These are phyloP conservation scores for Lactuca saligna DNA, from an alignment of 129 eudicot species.

Conservation along the genomic window DNA sequence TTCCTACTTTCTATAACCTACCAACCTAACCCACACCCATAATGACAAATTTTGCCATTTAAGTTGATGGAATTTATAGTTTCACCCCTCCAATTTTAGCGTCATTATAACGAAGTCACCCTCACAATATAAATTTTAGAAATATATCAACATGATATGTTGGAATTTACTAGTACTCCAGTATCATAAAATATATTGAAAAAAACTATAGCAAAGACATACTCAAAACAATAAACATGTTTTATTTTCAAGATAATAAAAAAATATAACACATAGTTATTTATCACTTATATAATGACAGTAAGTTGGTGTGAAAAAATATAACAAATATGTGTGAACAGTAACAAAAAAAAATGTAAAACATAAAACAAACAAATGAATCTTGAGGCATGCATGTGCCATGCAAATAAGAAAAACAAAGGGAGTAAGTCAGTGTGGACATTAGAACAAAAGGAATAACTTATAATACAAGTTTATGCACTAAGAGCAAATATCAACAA, in stretches of 20 bases:
- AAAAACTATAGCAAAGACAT: background rate
- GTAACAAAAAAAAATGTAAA: no score
- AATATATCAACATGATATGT: background rate
- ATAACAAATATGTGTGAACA: no score
- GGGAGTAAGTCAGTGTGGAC: no score
- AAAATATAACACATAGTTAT: background rate
- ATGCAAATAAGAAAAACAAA: no score
- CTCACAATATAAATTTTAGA: background rate
- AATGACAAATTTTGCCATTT: slow-evolving; percentile 9
- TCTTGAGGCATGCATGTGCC: no score
- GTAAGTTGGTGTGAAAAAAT: no score
- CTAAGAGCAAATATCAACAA: no score
- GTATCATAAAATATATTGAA: background rate
- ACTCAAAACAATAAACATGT: background rate
- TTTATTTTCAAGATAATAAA: no score
- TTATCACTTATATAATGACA: no score
- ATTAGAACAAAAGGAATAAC: no score
- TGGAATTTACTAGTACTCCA: background rate
- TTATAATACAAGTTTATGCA: no score
- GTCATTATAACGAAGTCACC: background rate
- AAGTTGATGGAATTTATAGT: background rate
- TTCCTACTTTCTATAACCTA: slow-evolving; percentile 24
- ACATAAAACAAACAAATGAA: no score
- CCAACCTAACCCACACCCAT: slow-evolving; percentile 30
- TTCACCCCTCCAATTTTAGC: slow-evolving; percentile 14